Base-by-base conservation (phyloP, 805 yeast species). In the Yarrowia sp. region DNA sequence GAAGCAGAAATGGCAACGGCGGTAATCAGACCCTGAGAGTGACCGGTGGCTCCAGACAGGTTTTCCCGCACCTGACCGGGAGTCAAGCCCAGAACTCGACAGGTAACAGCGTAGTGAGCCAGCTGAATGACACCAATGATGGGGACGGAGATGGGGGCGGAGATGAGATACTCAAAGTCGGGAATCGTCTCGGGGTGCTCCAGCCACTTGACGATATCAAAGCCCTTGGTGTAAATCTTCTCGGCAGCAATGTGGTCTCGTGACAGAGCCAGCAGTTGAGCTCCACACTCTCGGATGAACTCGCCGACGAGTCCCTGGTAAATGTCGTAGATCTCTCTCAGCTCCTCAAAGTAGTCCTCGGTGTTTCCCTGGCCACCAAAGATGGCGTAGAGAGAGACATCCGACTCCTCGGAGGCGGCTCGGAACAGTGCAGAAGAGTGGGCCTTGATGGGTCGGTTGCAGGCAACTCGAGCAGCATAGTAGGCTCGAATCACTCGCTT, bases 301-400 rank as follows among this genome's bases (percentile, higher is more conserved):
- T 88, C 93, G 28, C 82, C 77, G 65, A 92, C 80, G 68, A 93
- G 80, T 32, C 90, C 89, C 69, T 86, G 82, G 81, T 95, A 95
- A 66, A 86, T 82, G 69, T 84, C 79, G 80, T 89, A 88, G 66
- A 92, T 76, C 69, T 91, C 96, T 76, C 96, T 86, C 75, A 95
- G 84, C 81, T 95, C 99, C 75, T 92, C 97, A 72, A 95, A 95
- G 81, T 91, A 95, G 76, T 95, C 98, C 75, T 95, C 98, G 63
- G 96, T 87, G 80, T 91, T 93, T 78, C 99, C 99, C 81, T 95
- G 99, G 73, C 99, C 99, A 75, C 99, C 99, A 73, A 93, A 95
- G 70, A 95, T 86, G 68, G 98, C 96, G 67, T 83, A 85, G 65
- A 92, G 77, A 67, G 82, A 80, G 50, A 92, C 90, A 60, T 82